A percentile compares a stretch with the other conserved stretches of the same genome.
Conservation (phyloP, 345 rosid genomes). For the Syzygium grande region DNA sequence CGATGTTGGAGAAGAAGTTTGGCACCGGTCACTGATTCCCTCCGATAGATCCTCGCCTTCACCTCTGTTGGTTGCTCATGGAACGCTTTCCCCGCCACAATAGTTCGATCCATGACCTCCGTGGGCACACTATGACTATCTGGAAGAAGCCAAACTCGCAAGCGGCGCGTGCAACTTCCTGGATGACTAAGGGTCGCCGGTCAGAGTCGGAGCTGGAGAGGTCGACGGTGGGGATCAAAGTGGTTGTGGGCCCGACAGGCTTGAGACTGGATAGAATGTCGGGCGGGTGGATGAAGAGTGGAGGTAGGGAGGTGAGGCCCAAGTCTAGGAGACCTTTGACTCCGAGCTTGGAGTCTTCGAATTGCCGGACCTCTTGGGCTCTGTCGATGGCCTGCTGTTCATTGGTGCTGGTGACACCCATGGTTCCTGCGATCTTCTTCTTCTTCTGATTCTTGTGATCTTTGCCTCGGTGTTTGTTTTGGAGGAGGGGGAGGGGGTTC, state of each 20-base stretch:
- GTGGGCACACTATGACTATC: slow-evolving; percentile 1
- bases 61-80: slow-evolving; percentile 24
- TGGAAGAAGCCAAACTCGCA: slow-evolving; percentile 39
- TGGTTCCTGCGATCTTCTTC: not conserved
- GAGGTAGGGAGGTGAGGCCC: slow-evolving; percentile 24
- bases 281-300: slow-evolving; percentile 7
- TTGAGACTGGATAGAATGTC: slow-evolving; percentile 1
- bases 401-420: not conserved
- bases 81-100: slow-evolving; percentile 5
- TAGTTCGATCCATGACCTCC: slow-evolving; percentile 13
- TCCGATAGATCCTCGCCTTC: slow-evolving; percentile 23
- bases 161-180: slow-evolving; percentile 17
- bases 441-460: not conserved
- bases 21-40: slow-evolving; percentile 9
- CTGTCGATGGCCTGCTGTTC: slow-evolving; percentile 12
- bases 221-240: slow-evolving; percentile 30
- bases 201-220: slow-evolving; percentile 27
- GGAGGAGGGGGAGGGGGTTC: not conserved
- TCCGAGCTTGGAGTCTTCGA: slow-evolving; percentile 35
- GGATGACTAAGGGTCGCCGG: slow-evolving; percentile 12
- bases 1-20: slow-evolving; percentile 25
- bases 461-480: not conserved
- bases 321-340: slow-evolving; percentile 43
- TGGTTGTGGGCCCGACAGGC: not conserved
- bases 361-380: slow-evolving; percentile 15